phyloP scores from a whole-genome alignment of 169 alveolate genomes.

The Babesia caballi region DNA sequence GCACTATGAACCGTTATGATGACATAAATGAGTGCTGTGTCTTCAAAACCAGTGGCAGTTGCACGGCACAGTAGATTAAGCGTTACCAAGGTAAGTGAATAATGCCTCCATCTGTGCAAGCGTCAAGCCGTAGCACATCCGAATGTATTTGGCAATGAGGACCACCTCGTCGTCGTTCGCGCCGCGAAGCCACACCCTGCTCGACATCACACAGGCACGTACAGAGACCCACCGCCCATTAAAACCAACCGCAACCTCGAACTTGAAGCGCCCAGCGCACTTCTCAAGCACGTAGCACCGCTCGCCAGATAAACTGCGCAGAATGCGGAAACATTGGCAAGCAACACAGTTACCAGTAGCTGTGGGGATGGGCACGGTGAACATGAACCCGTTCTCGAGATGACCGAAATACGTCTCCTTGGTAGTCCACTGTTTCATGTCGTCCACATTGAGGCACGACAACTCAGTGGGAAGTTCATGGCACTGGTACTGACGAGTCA shows the following conservation, averaged over 20 bases:
- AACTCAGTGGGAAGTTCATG: slow-evolving; percentile 55
- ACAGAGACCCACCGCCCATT: slow-evolving; percentile 69
- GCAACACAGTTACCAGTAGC: slow-evolving; percentile 5
- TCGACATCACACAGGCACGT: background rate
- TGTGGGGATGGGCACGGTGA: slow-evolving; percentile 60
- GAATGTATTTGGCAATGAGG: slow-evolving; percentile 9
- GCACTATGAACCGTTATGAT: no score
- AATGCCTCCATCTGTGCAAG: slow-evolving; percentile 45
- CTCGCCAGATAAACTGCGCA: slow-evolving; percentile 32
- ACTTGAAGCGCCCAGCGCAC: slow-evolving; percentile 58
- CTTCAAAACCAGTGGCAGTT: no score
- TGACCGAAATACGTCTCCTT: slow-evolving; percentile 75
- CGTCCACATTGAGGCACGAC: slow-evolving; percentile 65
- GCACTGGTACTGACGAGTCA: slow-evolving; percentile 43
- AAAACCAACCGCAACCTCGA: slow-evolving; percentile 73
- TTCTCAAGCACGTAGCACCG: slow-evolving; percentile 65
- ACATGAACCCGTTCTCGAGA: slow-evolving; percentile 65
- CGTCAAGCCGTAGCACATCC: slow-evolving; percentile 31
- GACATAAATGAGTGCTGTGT: no score
- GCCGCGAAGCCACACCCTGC: slow-evolving; percentile 32
- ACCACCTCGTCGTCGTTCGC: slow-evolving; percentile 15
- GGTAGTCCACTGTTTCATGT: slow-evolving; percentile 72
- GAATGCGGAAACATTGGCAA: background rate
- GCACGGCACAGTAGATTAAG: no score
- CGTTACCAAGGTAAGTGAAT: slow-evolving; percentile 18